Base-by-base conservation (phyloP, 371 early-diverging fungal genomes). In the Smittium mucronatum region DNA sequence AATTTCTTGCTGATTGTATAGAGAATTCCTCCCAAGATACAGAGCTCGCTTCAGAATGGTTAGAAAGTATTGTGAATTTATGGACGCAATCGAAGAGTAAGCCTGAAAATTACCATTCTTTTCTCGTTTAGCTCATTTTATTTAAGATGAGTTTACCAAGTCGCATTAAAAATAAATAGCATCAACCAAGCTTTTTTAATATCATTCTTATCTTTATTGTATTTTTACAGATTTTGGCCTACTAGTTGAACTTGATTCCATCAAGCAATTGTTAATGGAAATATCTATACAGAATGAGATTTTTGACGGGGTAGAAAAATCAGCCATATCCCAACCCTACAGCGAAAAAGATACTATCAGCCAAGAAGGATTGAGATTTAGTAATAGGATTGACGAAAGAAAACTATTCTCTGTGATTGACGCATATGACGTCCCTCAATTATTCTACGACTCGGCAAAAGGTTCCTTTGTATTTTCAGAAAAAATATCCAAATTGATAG, bases 391-490 rank as follows among this genome's bases (percentile, higher is more conserved):
- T 64, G 35, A 65, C 60, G 31, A 71, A 66, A 34, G 78, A 17
- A 80, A 82, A 36, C 72, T 87, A 70, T 82, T 93, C 58, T 81
- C 86, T 63, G 88, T 93, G 0, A 81, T 91, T 2, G 83, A 83
- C 68, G 90, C 92, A 2, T 91, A 89, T 73, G 75, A 82, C 57
- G 75, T 91, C 71, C 93, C 92, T 1, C 76, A 85, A 35, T 83
- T 86, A 76, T 72, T 76, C 25, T 93, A 87, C 78, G 83, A 85
- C 66, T 75, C 83, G 1, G 84, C 86, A 17, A 78, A 82, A 35
- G 86, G 88, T 73, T 73, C 76, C 21, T 93, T 93, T 78, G 71
- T 78, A 1, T 16, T 21, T 59, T 28, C 59, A 59, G 59, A 26
- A 15, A 21, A 5, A 28, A 16, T 59, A n/a, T 28, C 59, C 11